These are phyloP conservation scores for Apocynum venetum DNA, from an alignment of 257 asterid species.

Conservation along the genomic window DNA sequence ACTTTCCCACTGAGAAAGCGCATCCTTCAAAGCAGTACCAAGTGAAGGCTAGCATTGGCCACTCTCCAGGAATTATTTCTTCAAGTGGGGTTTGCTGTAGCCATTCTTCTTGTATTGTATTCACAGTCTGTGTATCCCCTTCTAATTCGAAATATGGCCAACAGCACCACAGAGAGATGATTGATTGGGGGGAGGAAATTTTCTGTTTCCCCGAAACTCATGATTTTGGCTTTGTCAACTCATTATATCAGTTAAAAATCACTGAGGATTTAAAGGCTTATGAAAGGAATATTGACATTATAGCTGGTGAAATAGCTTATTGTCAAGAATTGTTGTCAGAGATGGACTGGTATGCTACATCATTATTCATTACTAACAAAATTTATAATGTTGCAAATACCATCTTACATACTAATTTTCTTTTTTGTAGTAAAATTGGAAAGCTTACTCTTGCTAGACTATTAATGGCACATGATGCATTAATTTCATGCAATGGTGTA, in stretches of 20 bases:
- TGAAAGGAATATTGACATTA: slow-evolving; percentile 44
- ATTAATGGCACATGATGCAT: slow-evolving; percentile 56
- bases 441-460: slow-evolving; percentile 94
- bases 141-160: slow-evolving; percentile 30
- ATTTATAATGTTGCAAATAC: slow-evolving; percentile 10
- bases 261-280: slow-evolving; percentile 29
- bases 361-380: slow-evolving; percentile 10
- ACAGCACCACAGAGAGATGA: slow-evolving; percentile 29
- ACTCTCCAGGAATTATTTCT: slow-evolving; percentile 54
- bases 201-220: slow-evolving; percentile 37
- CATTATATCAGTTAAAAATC: slow-evolving; percentile 39
- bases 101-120: slow-evolving; percentile 41
- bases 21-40: slow-evolving; percentile 38
- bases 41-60: slow-evolving; percentile 54
- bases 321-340: slow-evolving; percentile 65
- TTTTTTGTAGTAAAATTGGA: slow-evolving; percentile 77
- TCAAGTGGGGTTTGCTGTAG: slow-evolving; percentile 47
- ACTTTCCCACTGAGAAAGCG: slow-evolving; percentile 42
- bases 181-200: slow-evolving; percentile 57
- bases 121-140: slow-evolving; percentile 43
- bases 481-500: slow-evolving; percentile 39
- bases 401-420: slow-evolving; percentile 20
- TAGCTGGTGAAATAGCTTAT: slow-evolving; percentile 64
- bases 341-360: slow-evolving; percentile 60
- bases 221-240: slow-evolving; percentile 33